Conservation (phyloP, 2,329 filamentous ascomycete species). For the Colletotrichum sp. region DNA sequence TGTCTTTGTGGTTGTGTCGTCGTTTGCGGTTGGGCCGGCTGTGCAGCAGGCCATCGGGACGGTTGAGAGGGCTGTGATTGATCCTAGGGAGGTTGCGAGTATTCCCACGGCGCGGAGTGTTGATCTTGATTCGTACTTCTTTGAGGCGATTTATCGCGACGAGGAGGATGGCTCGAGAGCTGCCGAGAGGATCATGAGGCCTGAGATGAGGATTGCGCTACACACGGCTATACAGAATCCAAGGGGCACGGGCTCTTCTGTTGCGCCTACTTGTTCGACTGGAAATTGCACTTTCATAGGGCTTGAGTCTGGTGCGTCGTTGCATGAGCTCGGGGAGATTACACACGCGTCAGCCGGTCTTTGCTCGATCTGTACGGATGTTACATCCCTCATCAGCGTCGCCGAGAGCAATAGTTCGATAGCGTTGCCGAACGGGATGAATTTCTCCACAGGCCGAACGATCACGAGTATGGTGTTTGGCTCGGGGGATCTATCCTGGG, state of each 20-base stretch:
- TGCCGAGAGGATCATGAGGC: not conserved
- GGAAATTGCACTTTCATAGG: not conserved
- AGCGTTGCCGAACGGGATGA: not conserved
- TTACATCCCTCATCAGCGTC: not conserved
- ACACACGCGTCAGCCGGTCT: not conserved
- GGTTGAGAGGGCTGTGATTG: fast-evolving
- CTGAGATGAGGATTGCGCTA: not conserved
- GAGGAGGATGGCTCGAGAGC: not conserved
- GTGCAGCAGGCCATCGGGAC: not conserved
- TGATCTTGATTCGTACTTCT: not conserved
- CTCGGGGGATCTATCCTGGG: not conserved
- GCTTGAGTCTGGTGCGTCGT: not conserved
- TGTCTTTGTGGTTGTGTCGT: not conserved
- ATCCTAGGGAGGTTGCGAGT: fast-evolving
- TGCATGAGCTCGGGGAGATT: not conserved
- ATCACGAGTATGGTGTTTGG: fast-evolving
- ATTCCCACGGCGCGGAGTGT: not conserved
- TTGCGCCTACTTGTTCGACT: not conserved
- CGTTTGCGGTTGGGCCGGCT: not conserved
- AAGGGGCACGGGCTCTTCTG: fast-evolving
- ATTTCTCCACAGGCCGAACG: not conserved
- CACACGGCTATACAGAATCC: not conserved
- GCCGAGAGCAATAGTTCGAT: not conserved
- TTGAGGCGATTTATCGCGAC: not conserved
- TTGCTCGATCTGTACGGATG: not conserved